These are phyloP conservation scores for Ramularia collo-cygni DNA, from an alignment of 2,329 filamentous ascomycete species.

Conservation along the genomic window DNA sequence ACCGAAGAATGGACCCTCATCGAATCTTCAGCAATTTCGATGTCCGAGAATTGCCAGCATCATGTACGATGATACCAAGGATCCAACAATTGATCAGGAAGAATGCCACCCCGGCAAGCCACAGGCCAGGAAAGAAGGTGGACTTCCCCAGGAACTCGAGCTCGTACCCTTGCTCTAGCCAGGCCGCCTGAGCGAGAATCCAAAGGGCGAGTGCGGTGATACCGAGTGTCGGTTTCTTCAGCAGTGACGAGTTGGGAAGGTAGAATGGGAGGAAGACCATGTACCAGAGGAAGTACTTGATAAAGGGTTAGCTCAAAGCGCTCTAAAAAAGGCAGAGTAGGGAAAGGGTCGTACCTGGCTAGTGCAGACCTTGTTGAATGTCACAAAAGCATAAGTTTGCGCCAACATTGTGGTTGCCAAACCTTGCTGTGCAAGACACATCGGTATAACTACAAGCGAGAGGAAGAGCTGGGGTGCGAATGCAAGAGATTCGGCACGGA, in stretches of 20 bases:
- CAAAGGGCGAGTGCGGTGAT: constrained; percentile 61
- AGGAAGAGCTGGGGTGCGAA: constrained; percentile 84
- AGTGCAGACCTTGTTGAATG: constrained; percentile 98
- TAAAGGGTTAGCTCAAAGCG: constrained; percentile 7
- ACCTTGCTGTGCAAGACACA: constrained; percentile 72
- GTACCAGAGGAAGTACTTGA: constrained; percentile 96
- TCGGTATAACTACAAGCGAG: constrained; percentile 66
- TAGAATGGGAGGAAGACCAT: constrained; percentile 89
- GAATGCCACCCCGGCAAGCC: constrained; percentile 67
- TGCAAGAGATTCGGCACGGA: constrained; percentile 66
- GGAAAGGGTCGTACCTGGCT: constrained; percentile 63
- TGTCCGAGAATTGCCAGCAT: constrained; percentile 36
- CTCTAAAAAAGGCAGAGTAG: background rate
- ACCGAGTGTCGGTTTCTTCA: constrained; percentile 56
- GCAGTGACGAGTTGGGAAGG: constrained; percentile 69
- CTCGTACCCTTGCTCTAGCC: constrained; percentile 46
- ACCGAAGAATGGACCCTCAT: constrained; percentile 3
- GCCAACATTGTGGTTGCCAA: constrained; percentile 80
- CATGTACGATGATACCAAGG: constrained; percentile 68
- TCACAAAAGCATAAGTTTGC: constrained; percentile 94
- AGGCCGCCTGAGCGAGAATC: constrained; percentile 59
- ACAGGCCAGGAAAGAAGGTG: constrained; percentile 80
- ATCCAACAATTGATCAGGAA: constrained; percentile 86
- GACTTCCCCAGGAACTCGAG: constrained; percentile 61
- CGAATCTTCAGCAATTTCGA: constrained; percentile 7